A percentile compares a stretch with the other conserved stretches of the same genome.
These are phyloP conservation scores for Orbilia oligospora DNA, from an alignment of 2,329 filamentous ascomycete genomes.

Conservation along the genomic window DNA sequence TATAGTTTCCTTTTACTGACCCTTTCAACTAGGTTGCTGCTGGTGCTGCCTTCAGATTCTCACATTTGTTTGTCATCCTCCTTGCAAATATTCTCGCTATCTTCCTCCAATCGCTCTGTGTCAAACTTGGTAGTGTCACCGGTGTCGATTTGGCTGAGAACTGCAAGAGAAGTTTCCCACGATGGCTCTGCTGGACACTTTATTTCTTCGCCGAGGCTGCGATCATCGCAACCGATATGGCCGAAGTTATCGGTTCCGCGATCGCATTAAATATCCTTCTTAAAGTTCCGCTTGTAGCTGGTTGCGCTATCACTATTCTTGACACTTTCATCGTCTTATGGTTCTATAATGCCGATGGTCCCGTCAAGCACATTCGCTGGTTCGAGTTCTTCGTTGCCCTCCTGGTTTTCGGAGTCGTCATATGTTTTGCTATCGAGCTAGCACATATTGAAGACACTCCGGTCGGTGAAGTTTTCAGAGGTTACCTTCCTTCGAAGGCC, in stretches of 20 bases:
- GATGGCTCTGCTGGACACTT: slow-evolving; percentile 72
- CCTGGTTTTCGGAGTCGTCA: slow-evolving; percentile 77
- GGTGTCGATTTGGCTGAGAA: slow-evolving; percentile 72
- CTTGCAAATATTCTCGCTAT: slow-evolving; percentile 80
- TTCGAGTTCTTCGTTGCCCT: slow-evolving; percentile 77
- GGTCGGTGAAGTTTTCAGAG: slow-evolving; percentile 75
- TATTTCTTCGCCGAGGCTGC: slow-evolving; percentile 73
- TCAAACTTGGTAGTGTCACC: slow-evolving; percentile 73
- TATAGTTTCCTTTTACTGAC: slow-evolving; percentile 6
- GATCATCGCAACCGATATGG: slow-evolving; percentile 74
- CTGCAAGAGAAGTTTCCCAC: slow-evolving; percentile 71
- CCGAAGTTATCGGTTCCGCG: slow-evolving; percentile 78
- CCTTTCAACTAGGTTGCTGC: slow-evolving; percentile 71
- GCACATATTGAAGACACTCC: slow-evolving; percentile 73
- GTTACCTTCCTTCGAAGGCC: slow-evolving; percentile 75
- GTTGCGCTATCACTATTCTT: slow-evolving; percentile 77
- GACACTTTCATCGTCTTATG: slow-evolving; percentile 78
- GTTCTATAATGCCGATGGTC: slow-evolving; percentile 75
- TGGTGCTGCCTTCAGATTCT: slow-evolving; percentile 76
- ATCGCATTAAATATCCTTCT: slow-evolving; percentile 78
- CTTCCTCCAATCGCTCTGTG: slow-evolving; percentile 77
- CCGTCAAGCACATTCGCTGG: slow-evolving; percentile 73
- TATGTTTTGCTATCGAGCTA: slow-evolving; percentile 80
- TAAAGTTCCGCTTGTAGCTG: slow-evolving; percentile 76
- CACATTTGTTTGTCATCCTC: slow-evolving; percentile 77